Evolutionary conservation across 306 rosid genomes (phyloP), one percentile per base, ranked within the genome.

Genomic region (Castanea mollissima): DNA sequence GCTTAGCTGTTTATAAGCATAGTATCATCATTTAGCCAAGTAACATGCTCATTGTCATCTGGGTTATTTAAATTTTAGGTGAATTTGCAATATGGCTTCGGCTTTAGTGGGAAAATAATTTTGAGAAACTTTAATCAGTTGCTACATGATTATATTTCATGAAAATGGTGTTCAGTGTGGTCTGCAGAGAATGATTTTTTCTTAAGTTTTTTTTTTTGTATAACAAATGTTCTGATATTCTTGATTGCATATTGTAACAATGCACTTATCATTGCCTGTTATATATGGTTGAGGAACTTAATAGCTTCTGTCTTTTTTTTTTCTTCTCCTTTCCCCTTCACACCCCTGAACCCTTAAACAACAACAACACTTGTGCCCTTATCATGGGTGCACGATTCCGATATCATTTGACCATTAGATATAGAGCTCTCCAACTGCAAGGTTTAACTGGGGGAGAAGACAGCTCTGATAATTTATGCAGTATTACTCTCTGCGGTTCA

Each of bases 1-100:
- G 74, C 73, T 83, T 62, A 84, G 94, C 80, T 85, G 78, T 84
- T 81, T 86, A 65, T 87, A 90, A 75, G 57, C 70, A 62, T 51
- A 76, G 12, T 44, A 5, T 20, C 68, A 57, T 32, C 55, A 4
- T 46, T 29, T 62, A 1, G n/a, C 21, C 69, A 6, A 65, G 54
- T 23, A 60, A 64, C 44, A 57, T 69, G 46, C 78, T 57, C 67
- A n/a, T 14, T 10, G 67, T 72, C 6, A 55, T 72, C 46, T 41
- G 46, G 12, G 34, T 2, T 9, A 23, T 34, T 59, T 3, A 23
- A 23, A 23, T 18, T 31, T 49, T 64, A 31, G 46, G 44, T 23
- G 20, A 18, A 51, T 64, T 38, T 76, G 62, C 68, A 72, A 71
- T 46, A n/a, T 63, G 55, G 51, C 13, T 57, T 57, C 0, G 21